Evolutionary conservation across 306 rosid genomes (phyloP), one percentile per base, ranked within the genome.

Genomic region (Castanea sativa): DNA sequence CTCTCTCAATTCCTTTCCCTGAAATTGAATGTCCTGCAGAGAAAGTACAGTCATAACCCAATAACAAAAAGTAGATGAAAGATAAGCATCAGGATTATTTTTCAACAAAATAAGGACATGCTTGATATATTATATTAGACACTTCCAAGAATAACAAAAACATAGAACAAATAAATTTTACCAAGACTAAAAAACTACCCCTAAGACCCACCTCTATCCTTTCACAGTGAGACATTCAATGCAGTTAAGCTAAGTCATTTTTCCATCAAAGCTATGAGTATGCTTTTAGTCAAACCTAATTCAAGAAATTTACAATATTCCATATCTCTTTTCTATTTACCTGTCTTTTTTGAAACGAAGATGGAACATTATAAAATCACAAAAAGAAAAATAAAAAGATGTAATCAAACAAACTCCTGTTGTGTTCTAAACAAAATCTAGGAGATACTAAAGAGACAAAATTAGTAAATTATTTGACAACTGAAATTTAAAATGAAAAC

Each of bases 1-100:
- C 2, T 91, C 93, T 74, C 81, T 88, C 86, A 91, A 77, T 77
- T 90, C 85, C 78, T 91, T 91, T 53, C 90, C 95, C 25, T 86
- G 90, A 73, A 83, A 89, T 35, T 90, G 97, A 77, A 91, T 83
- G 77, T 93, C 97, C 95, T 91, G 90, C 83, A 83, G 21, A 49
- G 5, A 84, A 83, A 82, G 7, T 25, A 76, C 35, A 61, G 6
- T 59, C 45, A 1, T 19, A 49, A 27, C 33, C 69, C 6, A 29
- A 63, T 25, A 52, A 5, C n/a, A 61, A 53, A 41, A 20, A 65
- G 23, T 12, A 45, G 58, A 65, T 5, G 33, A 78, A 80, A 77
- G 81, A 52, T 3, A 30, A 59, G 15, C 1, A 23, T 6, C 9
- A 19, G 9, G 21, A 49, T 49, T 49, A 12, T 10, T 49, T 49